Base-by-base conservation (phyloP, 352 stramenopile species). In the Phytophthora tentaculata region DNA sequence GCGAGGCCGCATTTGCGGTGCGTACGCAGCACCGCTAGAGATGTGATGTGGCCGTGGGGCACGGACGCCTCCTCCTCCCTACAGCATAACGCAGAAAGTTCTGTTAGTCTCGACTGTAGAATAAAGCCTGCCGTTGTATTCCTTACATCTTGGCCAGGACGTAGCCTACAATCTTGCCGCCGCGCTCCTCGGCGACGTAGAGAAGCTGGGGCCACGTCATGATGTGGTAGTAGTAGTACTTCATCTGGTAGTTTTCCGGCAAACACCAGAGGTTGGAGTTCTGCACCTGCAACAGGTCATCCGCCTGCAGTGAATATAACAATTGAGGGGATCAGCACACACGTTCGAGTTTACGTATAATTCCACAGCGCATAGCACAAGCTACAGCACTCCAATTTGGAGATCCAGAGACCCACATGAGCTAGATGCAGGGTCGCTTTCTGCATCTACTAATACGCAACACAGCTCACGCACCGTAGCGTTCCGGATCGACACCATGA, bases 151-250 rank as follows among this genome's bases (percentile, higher is more conserved):
- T 99, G 32, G 97, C 98, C 37, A 99, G 80, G 17, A 99, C 98
- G 78, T 99, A 99, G 55, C 98, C 98, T 20, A 99, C 98, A 77
- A 99, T 99, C 69, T 98, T 98, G 51, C 97, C 96, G 66, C 97
- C 91, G 73, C 97, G 89, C 70, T 99, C 97, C 77, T 99, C 97
- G 0, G 97, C 98, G 24, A 99, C 98, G 79, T 98, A 98, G 13
- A 99, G 91, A 56, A 99, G 86, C 76, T 99, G 97, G 35, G 98
- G 98, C 98, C 98, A 99, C 58, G 96, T 96, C 61, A 99, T 92
- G 67, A 99, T 93, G 79, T 99, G 98, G 88, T 99, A 99, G 68
- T 99, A 98, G 81, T 99, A 99, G 81, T 99, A 99, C 79, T 99
- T 99, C 91, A 99, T 98, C 84, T 99, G 96, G 80, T 99, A 99